Evolutionary conservation across 805 yeast genomes (phyloP), one percentile per base, ranked within the genome.

Genomic region (Candida caryicola): DNA sequence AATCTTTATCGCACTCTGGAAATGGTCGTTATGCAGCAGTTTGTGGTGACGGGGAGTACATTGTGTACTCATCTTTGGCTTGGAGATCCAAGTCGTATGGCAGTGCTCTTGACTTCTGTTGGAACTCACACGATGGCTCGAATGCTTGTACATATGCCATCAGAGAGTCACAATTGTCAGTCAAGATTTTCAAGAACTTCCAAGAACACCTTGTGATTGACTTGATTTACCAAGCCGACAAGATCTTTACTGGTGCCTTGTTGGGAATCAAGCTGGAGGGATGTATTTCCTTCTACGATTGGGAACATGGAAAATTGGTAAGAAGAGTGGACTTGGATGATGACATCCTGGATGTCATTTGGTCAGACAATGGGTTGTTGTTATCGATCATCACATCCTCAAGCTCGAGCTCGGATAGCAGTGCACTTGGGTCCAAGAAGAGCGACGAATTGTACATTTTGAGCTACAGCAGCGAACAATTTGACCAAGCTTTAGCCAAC

Each of bases 11-110:
- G 34, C 99, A 93, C 64, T 91, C 98, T 31, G 97, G 98, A 46
- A 93, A 93, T 59, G 99, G 99, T 47, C 81, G 96, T 63, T 93
- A 85, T 60, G 97, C 90, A 28, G 85, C 98, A 18, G 96, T 93
- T 34, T 84, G 91, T 32, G 99, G 99, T 57, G 99, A 93, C 66
- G 97, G 96, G 43, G 99, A 93, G 65, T 91, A 88, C 61, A 87
- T 91, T 52, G 83, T 93, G 38, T 93, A 91, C 66, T 90, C 98
- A 2, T 91, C 99, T 1, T 76, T 93, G 54, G 98, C 98, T 1
- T 93, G 99, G 99, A 81, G 99, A 70, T 89, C 91, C 55, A 93
- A 89, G 68, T 74, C 89, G 34, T 93, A 85, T 62, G 98, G 98
- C 46, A 75, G 78, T 40, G 96, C 95, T 15, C 66, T 80, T 39